Evolutionary conservation across 1,284 basidiomycete species (phyloP).

Genomic region (Entoloma clypeatum): DNA sequence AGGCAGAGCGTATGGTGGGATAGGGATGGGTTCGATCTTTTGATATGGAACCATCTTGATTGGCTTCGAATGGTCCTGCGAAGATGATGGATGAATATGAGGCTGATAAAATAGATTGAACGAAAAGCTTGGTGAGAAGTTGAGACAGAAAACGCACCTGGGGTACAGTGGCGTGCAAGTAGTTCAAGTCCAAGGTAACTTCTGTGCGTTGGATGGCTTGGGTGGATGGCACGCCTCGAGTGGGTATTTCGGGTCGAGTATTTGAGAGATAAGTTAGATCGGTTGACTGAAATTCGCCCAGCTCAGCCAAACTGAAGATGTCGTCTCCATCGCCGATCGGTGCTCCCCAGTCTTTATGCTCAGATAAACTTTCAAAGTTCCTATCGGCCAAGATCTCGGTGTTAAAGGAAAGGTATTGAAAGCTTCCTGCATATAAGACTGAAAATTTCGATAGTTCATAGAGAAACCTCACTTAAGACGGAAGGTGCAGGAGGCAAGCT

Average conservation of each 20-base stretch:
- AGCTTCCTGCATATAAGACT: slow-evolving; percentile 5
- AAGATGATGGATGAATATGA: slow-evolving; percentile 32
- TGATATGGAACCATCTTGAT: slow-evolving; percentile 26
- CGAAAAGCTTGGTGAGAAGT: slow-evolving; percentile 1
- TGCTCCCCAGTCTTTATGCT: slow-evolving; percentile 40
- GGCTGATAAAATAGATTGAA: slow-evolving; percentile 28
- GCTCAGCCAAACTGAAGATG: slow-evolving; percentile 30
- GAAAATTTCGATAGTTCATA: neutral
- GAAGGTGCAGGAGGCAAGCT: neutral
- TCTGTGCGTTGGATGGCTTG: slow-evolving; percentile 23
- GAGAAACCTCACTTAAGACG: neutral
- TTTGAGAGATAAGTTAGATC: slow-evolving; percentile 22
- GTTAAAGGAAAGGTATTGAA: slow-evolving; percentile 12
- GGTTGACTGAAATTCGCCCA: slow-evolving; percentile 40
- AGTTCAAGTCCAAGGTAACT: slow-evolving; percentile 25
- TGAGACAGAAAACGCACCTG: slow-evolving; percentile 27
- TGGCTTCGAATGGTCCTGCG: slow-evolving; percentile 11
- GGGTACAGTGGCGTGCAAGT: slow-evolving; percentile 33
- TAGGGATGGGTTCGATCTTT: slow-evolving; percentile 32
- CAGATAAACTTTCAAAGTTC: slow-evolving; percentile 14
- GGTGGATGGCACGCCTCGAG: slow-evolving; percentile 4
- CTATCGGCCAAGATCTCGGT: neutral
- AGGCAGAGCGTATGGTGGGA: slow-evolving; percentile 40
- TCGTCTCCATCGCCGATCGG: slow-evolving; percentile 28
- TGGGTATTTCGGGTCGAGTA: neutral